These are phyloP conservation scores for Panicum hallii DNA, from an alignment of 202 grass and related monocot genomes.

Conservation along the genomic window DNA sequence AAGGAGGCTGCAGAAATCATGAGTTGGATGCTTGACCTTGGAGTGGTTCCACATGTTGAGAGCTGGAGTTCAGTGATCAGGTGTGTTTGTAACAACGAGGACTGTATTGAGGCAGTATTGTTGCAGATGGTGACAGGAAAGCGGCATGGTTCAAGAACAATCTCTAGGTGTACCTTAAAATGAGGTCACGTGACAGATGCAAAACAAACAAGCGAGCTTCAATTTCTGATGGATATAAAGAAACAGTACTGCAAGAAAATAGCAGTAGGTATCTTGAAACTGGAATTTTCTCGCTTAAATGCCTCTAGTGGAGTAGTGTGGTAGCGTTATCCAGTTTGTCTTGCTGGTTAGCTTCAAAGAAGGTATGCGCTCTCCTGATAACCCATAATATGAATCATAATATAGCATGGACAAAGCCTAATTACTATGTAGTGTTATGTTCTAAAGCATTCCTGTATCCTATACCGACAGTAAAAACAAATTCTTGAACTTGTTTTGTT, in stretches of 20 bases:
- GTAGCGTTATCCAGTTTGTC: background rate
- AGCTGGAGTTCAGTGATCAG: conserved; percentile 73
- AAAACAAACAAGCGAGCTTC: background rate
- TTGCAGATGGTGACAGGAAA: conserved; percentile 47
- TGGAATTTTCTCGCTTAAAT: background rate
- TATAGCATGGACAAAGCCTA: background rate
- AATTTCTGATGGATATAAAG: conserved; percentile 47
- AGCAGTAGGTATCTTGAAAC: background rate
- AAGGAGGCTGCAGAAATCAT: conserved; percentile 59
- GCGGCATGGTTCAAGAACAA: background rate
- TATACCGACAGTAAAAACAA: background rate
- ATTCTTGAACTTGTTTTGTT: background rate
- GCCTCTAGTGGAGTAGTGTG: background rate
- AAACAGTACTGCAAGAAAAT: conserved; percentile 9
- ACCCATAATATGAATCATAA: conserved; percentile 13
- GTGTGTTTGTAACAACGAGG: conserved; percentile 54
- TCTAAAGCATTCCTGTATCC: background rate
- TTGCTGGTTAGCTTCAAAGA: conserved; percentile 10
- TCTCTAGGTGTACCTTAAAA: conserved; percentile 24
- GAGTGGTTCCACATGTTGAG: conserved; percentile 66
- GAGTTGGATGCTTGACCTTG: conserved; percentile 64
- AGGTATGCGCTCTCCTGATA: conserved; percentile 5
- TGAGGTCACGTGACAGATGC: background rate
- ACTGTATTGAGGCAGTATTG: conserved; percentile 35
- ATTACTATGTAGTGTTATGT: background rate